Evolutionary conservation across 2,329 filamentous ascomycete species (phyloP).

Genomic region (Aspergillus sp.): DNA sequence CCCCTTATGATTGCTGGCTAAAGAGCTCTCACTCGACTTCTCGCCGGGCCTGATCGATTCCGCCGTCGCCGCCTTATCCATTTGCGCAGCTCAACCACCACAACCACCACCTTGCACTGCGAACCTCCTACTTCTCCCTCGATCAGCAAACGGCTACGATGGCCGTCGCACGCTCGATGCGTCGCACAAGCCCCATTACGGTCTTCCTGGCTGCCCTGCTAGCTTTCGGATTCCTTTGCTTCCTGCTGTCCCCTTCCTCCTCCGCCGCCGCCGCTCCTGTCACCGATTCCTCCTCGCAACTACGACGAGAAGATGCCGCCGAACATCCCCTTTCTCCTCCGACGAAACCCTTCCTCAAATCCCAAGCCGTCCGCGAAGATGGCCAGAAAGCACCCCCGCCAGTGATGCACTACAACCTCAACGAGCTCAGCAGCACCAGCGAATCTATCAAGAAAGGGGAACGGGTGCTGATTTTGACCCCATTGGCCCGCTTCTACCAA

Average conservation of each 20-base stretch:
- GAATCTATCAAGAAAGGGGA: slow-evolving; percentile 78
- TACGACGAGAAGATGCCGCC: slow-evolving; percentile 60
- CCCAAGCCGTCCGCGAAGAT: slow-evolving; percentile 51
- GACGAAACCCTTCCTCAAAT: slow-evolving; percentile 72
- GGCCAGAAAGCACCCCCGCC: slow-evolving; percentile 68
- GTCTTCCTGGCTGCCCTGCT: slow-evolving; percentile 71
- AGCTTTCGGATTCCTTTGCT: slow-evolving; percentile 68
- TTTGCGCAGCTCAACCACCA: slow-evolving; percentile 13
- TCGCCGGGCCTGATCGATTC: slow-evolving; percentile 1
- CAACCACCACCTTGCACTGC: slow-evolving; percentile 14
- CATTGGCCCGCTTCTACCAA: slow-evolving; percentile 89
- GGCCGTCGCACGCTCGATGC: slow-evolving; percentile 67
- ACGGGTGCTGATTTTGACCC: slow-evolving; percentile 86
- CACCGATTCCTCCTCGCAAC: slow-evolving; percentile 49
- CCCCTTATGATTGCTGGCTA: slow-evolving; percentile 15
- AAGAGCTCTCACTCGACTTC: slow-evolving; percentile 4
- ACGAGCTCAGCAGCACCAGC: slow-evolving; percentile 82
- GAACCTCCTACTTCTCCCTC: slow-evolving; percentile 6
- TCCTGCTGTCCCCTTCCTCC: slow-evolving; percentile 52
- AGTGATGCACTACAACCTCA: slow-evolving; percentile 90
- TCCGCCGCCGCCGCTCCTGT: slow-evolving; percentile 51
- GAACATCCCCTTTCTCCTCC: slow-evolving; percentile 72
- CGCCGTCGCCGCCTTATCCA: neutral
- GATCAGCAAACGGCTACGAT: slow-evolving; percentile 43
- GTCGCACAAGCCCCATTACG: slow-evolving; percentile 77